Conservation (phyloP, 495 filamentous ascomycete genomes). For the Amniculicola lignicola region DNA sequence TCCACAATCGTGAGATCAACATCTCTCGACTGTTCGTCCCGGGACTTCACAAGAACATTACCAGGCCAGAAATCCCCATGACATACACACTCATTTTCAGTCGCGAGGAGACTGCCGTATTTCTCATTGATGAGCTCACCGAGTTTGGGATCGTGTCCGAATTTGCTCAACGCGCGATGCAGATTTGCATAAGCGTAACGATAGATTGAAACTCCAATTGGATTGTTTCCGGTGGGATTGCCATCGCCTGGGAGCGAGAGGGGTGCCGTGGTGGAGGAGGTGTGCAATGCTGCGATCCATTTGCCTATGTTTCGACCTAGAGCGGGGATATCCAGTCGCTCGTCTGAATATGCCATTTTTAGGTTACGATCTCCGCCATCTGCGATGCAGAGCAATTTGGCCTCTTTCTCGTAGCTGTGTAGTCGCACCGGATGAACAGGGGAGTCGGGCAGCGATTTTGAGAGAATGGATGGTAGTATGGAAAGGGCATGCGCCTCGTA, state of each 20-base stretch:
- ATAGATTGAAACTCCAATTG: constrained; percentile 34
- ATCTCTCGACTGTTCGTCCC: not conserved
- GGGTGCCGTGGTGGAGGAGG: not conserved
- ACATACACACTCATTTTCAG: constrained; percentile 40
- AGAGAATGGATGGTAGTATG: constrained; percentile 18
- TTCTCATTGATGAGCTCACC: constrained; percentile 30
- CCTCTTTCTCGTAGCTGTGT: constrained; percentile 29
- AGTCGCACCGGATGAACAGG: constrained; percentile 8
- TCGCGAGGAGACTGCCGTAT: constrained; percentile 35
- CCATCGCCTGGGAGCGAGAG: constrained; percentile 6
- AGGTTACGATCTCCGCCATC: constrained; percentile 36
- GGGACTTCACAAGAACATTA: constrained; percentile 28
- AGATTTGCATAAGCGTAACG: constrained; percentile 36
- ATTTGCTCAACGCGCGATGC: constrained; percentile 25
- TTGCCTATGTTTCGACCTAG: constrained; percentile 29
- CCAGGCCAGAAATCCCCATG: constrained; percentile 46
- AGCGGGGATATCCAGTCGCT: constrained; percentile 24
- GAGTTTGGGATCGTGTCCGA: constrained; percentile 32
- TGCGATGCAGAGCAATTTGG: constrained; percentile 32
- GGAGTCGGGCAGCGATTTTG: not conserved
- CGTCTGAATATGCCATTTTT: constrained; percentile 38
- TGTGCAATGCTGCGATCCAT: constrained; percentile 36
- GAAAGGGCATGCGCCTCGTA: constrained; percentile 36
- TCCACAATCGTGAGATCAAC: constrained; percentile 38
- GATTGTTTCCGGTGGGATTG: constrained; percentile 33